Base-by-base conservation (phyloP, 257 asterid genomes). In the Voacanga thouarsii region DNA sequence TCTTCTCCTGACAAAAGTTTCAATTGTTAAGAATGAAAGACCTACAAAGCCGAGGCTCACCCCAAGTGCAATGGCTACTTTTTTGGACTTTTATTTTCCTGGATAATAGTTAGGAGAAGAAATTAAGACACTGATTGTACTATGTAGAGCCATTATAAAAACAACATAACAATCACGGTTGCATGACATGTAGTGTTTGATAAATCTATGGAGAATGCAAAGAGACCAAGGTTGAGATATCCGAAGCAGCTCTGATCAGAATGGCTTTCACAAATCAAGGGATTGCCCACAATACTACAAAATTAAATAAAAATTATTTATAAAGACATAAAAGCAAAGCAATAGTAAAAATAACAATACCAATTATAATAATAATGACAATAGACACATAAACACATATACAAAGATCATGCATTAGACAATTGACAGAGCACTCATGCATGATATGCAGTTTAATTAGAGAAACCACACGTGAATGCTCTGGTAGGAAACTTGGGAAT, bases 191-290 rank as follows among this genome's bases (percentile, higher is more conserved):
- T 78, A 88, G 92, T 93, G 5, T 72, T 71, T 47, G 96, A 84
- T 72, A 87, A 83, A 78, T 86, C 83, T 28, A 88, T 82, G 81
- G 92, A 68, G 55, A 92, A 80, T 12, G 92, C 77, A 76, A 91
- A 89, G 76, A 95, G 90, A 41, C 83, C 87, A 19, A 88, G 84
- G 37, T 83, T 83, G 76, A 78, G 79, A 10, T 88, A 82, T 82
- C 89, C 95, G 67, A 90, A 84, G 78, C 99, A 94, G 68, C 82
- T 87, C 87, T 90, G 92, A 57, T 72, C 72, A 21, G 94, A 88
- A 75, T 84, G 90, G 86, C 83, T 85, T 82, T 89, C 96, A 86
- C 99, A 94, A 67, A 94, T 89, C n/a, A n/a, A n/a, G n/a, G n/a
- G n/a, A n/a, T n/a, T n/a, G n/a, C n/a, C n/a, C n/a, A n/a, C n/a